phyloP scores from a whole-genome alignment of 495 filamentous ascomycete species.

The Articulospora tetracladia region DNA sequence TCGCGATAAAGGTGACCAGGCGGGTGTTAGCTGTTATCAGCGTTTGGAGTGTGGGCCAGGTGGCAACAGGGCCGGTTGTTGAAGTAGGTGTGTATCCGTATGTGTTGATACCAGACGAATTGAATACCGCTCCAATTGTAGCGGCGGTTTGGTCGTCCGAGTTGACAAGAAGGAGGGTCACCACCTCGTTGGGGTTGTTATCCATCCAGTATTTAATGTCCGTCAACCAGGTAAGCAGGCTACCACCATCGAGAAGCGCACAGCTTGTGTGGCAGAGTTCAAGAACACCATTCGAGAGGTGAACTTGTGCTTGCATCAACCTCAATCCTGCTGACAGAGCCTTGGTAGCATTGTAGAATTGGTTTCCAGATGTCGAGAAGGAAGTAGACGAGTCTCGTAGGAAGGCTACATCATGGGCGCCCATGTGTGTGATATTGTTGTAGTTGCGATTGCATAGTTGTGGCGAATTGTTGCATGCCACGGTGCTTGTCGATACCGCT shows the following conservation, averaged over 20 bases:
- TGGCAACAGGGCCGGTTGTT: conserved; percentile 25
- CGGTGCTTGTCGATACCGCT: conserved; percentile 15
- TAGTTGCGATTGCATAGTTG: conserved; percentile 58
- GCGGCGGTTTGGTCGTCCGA: conserved; percentile 47
- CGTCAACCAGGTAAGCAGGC: conserved; percentile 51
- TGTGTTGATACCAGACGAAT: conserved; percentile 46
- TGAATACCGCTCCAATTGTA: conserved; percentile 51
- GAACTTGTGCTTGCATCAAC: conserved; percentile 67
- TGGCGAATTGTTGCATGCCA: conserved; percentile 64
- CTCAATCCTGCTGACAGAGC: conserved; percentile 67
- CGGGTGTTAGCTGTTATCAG: conserved; percentile 58
- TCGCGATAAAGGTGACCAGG: conserved; percentile 60
- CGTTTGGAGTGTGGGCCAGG: conserved; percentile 62
- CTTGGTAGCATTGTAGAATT: conserved; percentile 59
- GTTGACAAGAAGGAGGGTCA: conserved; percentile 69
- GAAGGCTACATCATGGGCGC: conserved; percentile 67
- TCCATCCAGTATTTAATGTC: conserved; percentile 63
- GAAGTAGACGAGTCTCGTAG: conserved; percentile 49
- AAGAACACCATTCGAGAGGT: conserved; percentile 46
- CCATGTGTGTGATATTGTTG: conserved; percentile 64
- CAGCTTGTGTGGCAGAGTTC: conserved; percentile 66
- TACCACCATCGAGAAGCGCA: conserved; percentile 59
- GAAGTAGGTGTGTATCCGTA: conserved; percentile 52
- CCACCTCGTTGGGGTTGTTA: conserved; percentile 59
- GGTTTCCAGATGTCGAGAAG: conserved; percentile 58